These are phyloP conservation scores for Pseudocercospora fuligena DNA, from an alignment of 2,329 filamentous ascomycete species.

Conservation along the genomic window DNA sequence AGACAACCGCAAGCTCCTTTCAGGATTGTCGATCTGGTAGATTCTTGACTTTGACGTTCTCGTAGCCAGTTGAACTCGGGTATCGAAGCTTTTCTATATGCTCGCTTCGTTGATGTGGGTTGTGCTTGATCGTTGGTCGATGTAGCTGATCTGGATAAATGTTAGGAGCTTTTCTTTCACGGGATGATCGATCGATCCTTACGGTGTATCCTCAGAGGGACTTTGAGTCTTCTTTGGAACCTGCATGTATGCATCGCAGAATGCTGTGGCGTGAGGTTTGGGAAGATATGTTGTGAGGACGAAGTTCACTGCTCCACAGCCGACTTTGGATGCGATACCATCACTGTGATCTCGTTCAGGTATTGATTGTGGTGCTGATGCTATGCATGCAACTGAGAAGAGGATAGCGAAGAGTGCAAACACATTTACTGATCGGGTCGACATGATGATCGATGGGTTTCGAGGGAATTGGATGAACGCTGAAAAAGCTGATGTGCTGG, in stretches of 20 bases:
- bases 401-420: background rate
- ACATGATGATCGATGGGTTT: background rate
- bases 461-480: background rate
- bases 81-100: background rate
- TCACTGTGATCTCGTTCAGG: background rate
- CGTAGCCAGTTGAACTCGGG: slow-evolving; percentile 1
- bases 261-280: slow-evolving; percentile 11
- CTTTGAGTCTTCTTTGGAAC: slow-evolving; percentile 2
- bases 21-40: background rate
- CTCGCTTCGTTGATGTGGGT: slow-evolving; percentile 1
- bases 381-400: background rate
- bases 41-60: slow-evolving; percentile 3
- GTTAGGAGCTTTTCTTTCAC: background rate
- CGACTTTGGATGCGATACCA: background rate
- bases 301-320: slow-evolving; percentile 16
- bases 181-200: background rate
- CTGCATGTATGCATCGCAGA: slow-evolving; percentile 15
- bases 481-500: background rate
- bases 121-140: background rate
- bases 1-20: background rate
- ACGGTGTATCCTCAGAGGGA: background rate
- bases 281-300: slow-evolving; percentile 13
- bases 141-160: background rate
- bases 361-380: slow-evolving; percentile 5
- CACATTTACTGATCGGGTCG: background rate